phyloP scores from a whole-genome alignment of 225 moss, liverwort and hornwort genomes.

The Takakia lepidozioides region DNA sequence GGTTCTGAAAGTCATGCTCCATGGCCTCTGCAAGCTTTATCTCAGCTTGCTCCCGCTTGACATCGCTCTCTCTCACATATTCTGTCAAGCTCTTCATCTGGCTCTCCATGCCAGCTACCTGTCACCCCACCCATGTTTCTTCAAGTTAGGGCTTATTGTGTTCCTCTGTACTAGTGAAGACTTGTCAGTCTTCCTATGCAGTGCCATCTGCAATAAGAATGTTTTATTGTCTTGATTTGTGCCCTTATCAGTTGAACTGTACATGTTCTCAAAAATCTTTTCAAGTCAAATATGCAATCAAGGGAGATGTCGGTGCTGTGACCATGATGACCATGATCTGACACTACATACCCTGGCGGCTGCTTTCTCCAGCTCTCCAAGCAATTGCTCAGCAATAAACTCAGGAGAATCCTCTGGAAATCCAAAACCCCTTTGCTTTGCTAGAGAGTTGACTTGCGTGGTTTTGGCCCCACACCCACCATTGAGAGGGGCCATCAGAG shows the following conservation, averaged over 20 bases:
- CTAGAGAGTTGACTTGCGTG: constrained; percentile 31
- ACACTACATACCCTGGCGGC: constrained; percentile 34
- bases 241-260: too few relatives aligned
- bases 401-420: constrained; percentile 35
- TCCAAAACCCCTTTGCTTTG: too few relatives aligned
- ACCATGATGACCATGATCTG: neutral
- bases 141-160: too few relatives aligned
- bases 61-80: constrained; percentile 39
- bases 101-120: constrained; percentile 58
- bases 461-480: constrained; percentile 39
- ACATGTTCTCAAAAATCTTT: neutral
- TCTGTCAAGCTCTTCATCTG: constrained; percentile 53
- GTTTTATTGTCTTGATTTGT: too few relatives aligned
- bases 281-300: neutral
- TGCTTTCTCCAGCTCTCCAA: constrained; percentile 57
- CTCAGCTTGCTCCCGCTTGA: constrained; percentile 40
- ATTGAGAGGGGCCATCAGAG: constrained; percentile 56
- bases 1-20: constrained; percentile 39
- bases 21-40: constrained; percentile 53
- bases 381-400: constrained; percentile 49
- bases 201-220: too few relatives aligned
- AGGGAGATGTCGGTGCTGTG: constrained; percentile 3
- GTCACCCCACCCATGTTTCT: too few relatives aligned
- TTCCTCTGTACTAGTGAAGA: neutral
- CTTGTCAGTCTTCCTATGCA: too few relatives aligned